Percentiles rank a stretch among this genome's conserved stretches.
phyloP scores from a whole-genome alignment of 2,329 filamentous ascomycete genomes.

The Peltaster fructicola region DNA sequence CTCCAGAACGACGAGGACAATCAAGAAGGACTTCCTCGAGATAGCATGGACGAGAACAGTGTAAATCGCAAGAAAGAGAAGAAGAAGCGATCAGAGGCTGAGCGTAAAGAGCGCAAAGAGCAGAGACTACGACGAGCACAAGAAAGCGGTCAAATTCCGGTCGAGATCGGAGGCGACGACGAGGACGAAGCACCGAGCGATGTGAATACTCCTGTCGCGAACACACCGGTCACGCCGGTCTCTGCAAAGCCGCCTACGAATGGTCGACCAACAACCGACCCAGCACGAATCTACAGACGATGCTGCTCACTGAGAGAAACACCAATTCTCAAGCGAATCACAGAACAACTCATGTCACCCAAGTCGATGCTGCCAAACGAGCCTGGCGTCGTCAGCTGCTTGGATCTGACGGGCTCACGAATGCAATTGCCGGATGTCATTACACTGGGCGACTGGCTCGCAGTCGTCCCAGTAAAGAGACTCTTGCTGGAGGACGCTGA shows the following conservation, averaged over 20 bases:
- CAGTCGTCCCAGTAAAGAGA: slow-evolving; percentile 78
- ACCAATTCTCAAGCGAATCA: slow-evolving; percentile 78
- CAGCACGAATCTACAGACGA: slow-evolving; percentile 77
- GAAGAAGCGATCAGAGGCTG: slow-evolving; percentile 87
- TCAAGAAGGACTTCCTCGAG: slow-evolving; percentile 15
- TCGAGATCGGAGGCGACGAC: slow-evolving; percentile 60
- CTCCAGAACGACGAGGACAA: slow-evolving; percentile 13
- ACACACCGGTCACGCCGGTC: slow-evolving; percentile 11
- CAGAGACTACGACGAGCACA: slow-evolving; percentile 71
- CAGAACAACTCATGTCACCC: slow-evolving; percentile 63
- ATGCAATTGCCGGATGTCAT: slow-evolving; percentile 69
- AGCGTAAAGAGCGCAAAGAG: slow-evolving; percentile 81
- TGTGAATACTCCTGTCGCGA: no score
- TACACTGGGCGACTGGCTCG: slow-evolving; percentile 83
- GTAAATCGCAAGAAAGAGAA: slow-evolving; percentile 71
- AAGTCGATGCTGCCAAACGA: slow-evolving; percentile 45
- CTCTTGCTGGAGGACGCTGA: slow-evolving; percentile 75
- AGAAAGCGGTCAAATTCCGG: slow-evolving; percentile 69
- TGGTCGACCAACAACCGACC: slow-evolving; percentile 68
- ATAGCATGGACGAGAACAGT: slow-evolving; percentile 13
- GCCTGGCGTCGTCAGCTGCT: slow-evolving; percentile 59
- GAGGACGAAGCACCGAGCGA: slow-evolving; percentile 31
- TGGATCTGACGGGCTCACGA: slow-evolving; percentile 72
- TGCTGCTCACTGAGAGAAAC: slow-evolving; percentile 91
- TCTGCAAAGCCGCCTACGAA: slow-evolving; percentile 33